phyloP scores from a whole-genome alignment of 208 protist species.

The Angomonas deanei region DNA sequence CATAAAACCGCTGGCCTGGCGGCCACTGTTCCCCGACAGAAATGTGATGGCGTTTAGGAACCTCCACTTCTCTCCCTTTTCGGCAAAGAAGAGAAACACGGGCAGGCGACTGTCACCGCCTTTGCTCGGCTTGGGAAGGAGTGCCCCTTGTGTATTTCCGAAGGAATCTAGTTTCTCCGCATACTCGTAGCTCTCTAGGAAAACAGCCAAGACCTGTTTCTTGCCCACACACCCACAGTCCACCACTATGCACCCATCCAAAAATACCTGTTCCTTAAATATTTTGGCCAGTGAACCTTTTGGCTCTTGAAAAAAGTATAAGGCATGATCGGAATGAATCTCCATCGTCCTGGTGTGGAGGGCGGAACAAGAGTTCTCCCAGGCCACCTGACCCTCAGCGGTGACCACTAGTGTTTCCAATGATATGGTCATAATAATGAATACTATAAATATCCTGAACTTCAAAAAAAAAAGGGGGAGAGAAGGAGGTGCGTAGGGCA shows the following conservation, averaged over 20 bases:
- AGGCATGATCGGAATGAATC: conserved; percentile 40
- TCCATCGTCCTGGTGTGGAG: conserved; percentile 39
- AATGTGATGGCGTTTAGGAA: conserved; percentile 29
- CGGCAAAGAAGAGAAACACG: conserved; percentile 23
- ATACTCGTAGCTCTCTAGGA: conserved; percentile 44
- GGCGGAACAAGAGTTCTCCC: conserved; percentile 12
- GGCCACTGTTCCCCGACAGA: conserved; percentile 19
- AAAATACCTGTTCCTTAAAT: conserved; percentile 41
- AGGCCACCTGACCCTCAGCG: conserved; percentile 25
- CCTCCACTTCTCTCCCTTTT: conserved; percentile 54
- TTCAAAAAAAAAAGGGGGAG: conserved; percentile 6
- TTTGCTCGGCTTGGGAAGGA: conserved; percentile 12
- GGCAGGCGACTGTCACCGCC: conserved; percentile 12
- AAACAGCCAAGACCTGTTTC: conserved; percentile 28
- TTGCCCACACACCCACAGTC: conserved; percentile 27
- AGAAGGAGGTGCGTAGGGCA: no score
- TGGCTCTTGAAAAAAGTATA: conserved; percentile 65
- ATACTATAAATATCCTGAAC: not conserved
- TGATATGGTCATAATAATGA: conserved; percentile 24
- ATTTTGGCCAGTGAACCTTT: conserved; percentile 56
- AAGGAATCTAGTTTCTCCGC: conserved; percentile 33
- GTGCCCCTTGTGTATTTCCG: conserved; percentile 21
- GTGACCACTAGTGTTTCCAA: conserved; percentile 44
- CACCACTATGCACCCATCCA: conserved; percentile 39
- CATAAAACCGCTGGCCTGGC: not conserved